Conservation (phyloP, 163 green algal genomes). For the Scenedesmus sp. region DNA sequence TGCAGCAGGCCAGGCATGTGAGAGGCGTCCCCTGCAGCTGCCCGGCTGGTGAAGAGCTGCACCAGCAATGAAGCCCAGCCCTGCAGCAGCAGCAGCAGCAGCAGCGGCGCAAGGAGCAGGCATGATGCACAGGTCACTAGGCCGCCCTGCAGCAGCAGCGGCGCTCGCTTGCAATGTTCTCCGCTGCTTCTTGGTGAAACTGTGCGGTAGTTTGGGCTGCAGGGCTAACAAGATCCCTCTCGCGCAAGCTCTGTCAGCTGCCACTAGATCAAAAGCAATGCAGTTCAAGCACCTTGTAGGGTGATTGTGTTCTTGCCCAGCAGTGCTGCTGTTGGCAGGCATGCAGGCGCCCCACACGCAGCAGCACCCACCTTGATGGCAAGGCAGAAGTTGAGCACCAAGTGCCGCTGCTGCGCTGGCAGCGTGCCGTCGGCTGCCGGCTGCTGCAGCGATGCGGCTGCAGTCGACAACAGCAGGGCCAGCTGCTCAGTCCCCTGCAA, state of each 20-base stretch:
- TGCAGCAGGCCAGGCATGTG: slow-evolving; percentile 22
- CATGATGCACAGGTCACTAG: no score
- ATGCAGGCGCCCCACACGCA: no score
- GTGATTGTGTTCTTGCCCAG: no score
- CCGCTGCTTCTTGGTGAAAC: neutral
- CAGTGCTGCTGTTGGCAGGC: no score
- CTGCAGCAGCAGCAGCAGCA: slow-evolving; percentile 18
- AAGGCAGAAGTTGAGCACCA: slow-evolving; percentile 17
- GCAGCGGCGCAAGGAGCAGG: neutral
- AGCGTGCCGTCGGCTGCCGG: neutral
- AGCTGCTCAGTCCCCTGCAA: neutral
- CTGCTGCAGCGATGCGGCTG: slow-evolving; percentile 17
- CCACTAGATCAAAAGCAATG: neutral
- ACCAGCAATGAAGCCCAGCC: slow-evolving; percentile 24
- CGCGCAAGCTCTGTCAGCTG: neutral
- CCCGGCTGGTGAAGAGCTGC: neutral
- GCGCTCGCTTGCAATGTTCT: neutral
- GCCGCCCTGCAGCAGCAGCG: no score
- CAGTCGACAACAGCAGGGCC: slow-evolving; percentile 14
- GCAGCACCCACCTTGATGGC: slow-evolving; percentile 16
- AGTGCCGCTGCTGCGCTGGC: slow-evolving; percentile 3
- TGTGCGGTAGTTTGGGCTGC: no score
- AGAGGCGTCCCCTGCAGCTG: neutral
- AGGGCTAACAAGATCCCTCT: no score
- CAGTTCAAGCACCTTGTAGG: no score